A percentile compares a stretch with the other conserved stretches of the same genome.
These are phyloP conservation scores for Nyssa sinensis DNA, from an alignment of 148 eudicot species.

Conservation along the genomic window DNA sequence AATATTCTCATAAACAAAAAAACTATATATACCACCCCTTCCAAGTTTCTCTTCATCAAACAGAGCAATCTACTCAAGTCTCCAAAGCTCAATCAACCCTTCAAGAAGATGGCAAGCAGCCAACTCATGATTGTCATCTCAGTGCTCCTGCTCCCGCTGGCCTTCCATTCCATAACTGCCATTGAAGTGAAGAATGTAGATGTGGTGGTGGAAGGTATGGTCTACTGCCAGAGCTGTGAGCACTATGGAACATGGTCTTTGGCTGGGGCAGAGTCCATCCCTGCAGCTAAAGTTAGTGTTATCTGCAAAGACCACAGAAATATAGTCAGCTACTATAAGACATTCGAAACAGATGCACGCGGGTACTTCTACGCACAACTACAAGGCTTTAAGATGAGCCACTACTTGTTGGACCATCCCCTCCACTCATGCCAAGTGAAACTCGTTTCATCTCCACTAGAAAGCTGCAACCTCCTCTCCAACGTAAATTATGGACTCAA, in stretches of 20 bases:
- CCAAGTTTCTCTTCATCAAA: conserved; percentile 2
- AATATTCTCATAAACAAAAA: not conserved
- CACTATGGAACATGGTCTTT: conserved; percentile 49
- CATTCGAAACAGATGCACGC: conserved; percentile 30
- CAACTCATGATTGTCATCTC: conserved; percentile 29
- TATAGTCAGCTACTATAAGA: conserved; percentile 65
- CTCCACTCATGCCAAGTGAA: conserved; percentile 73
- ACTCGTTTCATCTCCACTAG: conserved; percentile 68
- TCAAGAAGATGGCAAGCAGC: conserved; percentile 39
- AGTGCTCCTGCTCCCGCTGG: conserved; percentile 36
- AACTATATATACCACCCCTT: conserved; percentile 36
- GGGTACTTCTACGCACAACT: conserved; percentile 71
- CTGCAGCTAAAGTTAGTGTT: conserved; percentile 52
- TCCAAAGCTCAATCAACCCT: conserved; percentile 7
- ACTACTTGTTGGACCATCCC: conserved; percentile 63
- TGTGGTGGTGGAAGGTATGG: conserved; percentile 74
- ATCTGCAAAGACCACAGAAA: conserved; percentile 70
- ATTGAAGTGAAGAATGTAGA: conserved; percentile 25
- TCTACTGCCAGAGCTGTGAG: conserved; percentile 84
- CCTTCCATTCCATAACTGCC: conserved; percentile 22
- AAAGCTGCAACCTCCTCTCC: conserved; percentile 51
- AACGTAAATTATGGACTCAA: conserved; percentile 75
- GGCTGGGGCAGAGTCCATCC: conserved; percentile 53
- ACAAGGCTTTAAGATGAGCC: conserved; percentile 50
- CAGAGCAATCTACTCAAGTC: conserved; percentile 6